Base-by-base conservation (phyloP, 2,329 filamentous ascomycete genomes). In the Thermothelomyces thermophilus region DNA sequence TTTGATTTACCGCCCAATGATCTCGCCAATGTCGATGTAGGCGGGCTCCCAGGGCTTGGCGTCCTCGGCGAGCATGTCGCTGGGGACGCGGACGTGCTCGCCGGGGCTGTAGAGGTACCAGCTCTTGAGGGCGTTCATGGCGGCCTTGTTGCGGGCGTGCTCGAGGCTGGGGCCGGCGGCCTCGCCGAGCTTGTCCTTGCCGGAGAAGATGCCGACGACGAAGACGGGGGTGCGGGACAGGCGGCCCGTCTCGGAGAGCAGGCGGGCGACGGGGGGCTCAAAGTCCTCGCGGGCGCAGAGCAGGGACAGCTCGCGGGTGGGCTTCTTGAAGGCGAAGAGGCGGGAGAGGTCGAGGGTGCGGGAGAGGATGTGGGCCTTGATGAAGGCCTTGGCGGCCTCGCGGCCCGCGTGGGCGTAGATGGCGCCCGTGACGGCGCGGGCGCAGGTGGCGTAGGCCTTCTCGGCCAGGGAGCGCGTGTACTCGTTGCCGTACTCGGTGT, bases 51-150 rank as follows among this genome's bases (percentile, higher is more conserved):
- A 88, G 5, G 77, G 73, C 61, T 71, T 71, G 37, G 81, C 79
- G 41, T 73, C 76, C 56, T 80, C 73, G 47, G 76, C 73, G 58
- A 86, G 75, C 72, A 79, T 84, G 56, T 87, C 82, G 64, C 84
- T 87, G 20, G 85, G 85, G 54, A 88, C 73, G 51, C 77, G 75
- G 43, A 82, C 77, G 56, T 80, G 70, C 59, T 74, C 70, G 49
- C 77, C 74, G 24, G 93, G 91, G 66, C 84, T 90, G 73, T 98
- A 98, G 46, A 98, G 74, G 69, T 98, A 98, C 93, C 93, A 98
- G 5, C 84, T 77, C 75, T 95, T 95, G 63, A 98, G 74, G 16
- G 90, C 84, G 56, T 86, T 84, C 62, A 94, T 90, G 33, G 87
- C 82, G 17, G 93, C 93, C 66, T 87, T 80, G 56, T 80, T 76